phyloP scores from a whole-genome alignment of 176 grass and related monocot genomes.

The Typha latifolia region DNA sequence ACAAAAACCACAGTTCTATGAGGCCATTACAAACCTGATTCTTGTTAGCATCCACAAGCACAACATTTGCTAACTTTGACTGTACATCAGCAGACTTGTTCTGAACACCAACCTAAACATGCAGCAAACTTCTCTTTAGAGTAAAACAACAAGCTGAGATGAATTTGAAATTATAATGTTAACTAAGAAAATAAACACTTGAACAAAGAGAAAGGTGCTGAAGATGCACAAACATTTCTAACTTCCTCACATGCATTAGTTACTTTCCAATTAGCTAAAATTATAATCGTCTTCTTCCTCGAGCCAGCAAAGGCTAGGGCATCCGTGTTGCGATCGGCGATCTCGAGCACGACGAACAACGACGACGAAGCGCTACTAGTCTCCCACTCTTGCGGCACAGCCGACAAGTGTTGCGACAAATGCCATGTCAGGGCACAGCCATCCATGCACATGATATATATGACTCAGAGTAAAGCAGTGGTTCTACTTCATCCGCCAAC shows the following conservation, averaged over 20 bases:
- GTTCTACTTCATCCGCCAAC: too few species aligned
- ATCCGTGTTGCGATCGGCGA: too few species aligned
- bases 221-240: neutral
- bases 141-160: neutral
- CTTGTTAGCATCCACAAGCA: constrained; percentile 83
- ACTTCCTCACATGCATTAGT: neutral
- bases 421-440: too few species aligned
- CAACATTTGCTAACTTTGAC: constrained; percentile 51
- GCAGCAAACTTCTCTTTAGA: neutral
- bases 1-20: neutral
- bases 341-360: too few species aligned
- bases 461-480: too few species aligned
- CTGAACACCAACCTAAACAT: constrained; percentile 79
- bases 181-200: neutral
- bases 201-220: neutral
- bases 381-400: too few species aligned
- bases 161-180: neutral
- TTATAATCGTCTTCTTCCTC: too few species aligned
- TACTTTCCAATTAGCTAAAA: neutral
- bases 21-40: constrained; percentile 56
- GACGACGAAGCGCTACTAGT: too few species aligned
- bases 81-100: constrained; percentile 67
- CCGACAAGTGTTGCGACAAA: too few species aligned
- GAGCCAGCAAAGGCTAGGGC: too few species aligned
- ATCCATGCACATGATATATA: too few species aligned